Conservation (phyloP, 225 moss, liverwort and hornwort species). For the Sphagnum contortum region DNA sequence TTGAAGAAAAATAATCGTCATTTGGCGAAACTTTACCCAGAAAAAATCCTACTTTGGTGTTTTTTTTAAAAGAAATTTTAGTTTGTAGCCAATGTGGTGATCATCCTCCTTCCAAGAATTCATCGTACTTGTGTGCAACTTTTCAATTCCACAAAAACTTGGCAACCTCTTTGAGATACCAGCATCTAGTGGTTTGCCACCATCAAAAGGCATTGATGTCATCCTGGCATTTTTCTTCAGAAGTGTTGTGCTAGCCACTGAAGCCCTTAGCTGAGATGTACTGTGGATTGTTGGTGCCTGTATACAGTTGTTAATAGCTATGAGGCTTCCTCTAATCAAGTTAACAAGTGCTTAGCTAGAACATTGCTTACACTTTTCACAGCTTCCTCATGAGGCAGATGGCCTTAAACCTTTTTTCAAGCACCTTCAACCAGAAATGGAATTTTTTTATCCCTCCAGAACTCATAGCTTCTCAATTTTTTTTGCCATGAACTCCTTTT, state of each 20-base stretch:
- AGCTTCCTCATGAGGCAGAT: not conserved
- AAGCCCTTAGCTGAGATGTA: conserved; percentile 7
- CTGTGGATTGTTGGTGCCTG: conserved; percentile 9
- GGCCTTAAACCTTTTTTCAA: conserved; percentile 13
- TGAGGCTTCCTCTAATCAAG: conserved; percentile 9
- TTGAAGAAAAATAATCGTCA: too few species aligned
- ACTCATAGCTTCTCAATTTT: too few species aligned
- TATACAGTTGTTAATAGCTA: conserved; percentile 11
- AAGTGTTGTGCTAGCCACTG: conserved; percentile 6
- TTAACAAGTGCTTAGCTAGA: not conserved
- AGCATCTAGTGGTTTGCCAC: conserved; percentile 8
- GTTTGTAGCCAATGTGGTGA: too few species aligned
- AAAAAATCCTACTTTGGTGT: too few species aligned
- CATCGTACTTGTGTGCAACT: conserved; percentile 5
- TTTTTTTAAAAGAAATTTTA: too few species aligned
- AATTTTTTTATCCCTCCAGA: conserved; percentile 3
- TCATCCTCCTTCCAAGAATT: too few species aligned
- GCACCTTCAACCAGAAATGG: conserved; percentile 13
- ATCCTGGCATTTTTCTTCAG: conserved; percentile 11
- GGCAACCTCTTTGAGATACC: not conserved
- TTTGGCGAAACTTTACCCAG: too few species aligned
- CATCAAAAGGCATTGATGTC: conserved; percentile 12
- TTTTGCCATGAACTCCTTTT: too few species aligned
- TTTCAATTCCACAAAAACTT: conserved; percentile 12
- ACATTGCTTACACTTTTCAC: too few species aligned